These are phyloP conservation scores for Rubus parviflorus DNA, from an alignment of 306 rosid genomes.

Conservation along the genomic window DNA sequence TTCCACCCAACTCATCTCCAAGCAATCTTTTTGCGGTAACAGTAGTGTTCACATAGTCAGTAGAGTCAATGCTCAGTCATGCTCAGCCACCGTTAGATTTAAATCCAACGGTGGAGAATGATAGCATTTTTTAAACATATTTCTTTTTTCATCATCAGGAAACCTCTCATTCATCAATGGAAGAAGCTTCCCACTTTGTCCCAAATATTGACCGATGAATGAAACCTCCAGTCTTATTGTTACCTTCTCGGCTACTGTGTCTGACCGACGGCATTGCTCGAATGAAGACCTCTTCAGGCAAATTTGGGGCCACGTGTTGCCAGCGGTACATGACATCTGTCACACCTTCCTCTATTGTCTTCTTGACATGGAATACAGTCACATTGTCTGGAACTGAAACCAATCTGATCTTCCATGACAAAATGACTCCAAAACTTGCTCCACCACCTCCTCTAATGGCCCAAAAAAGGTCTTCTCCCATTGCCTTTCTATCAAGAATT, in stretches of 20 bases:
- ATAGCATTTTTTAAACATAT: too few relatives aligned
- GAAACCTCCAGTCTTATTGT: neutral
- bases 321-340: conserved; percentile 5
- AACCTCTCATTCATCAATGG: neutral
- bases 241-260: neutral
- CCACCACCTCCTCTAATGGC: conserved; percentile 46
- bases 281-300: conserved; percentile 27
- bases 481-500: conserved; percentile 28
- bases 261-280: neutral
- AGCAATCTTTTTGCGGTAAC: conserved; percentile 3
- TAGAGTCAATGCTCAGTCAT: too few relatives aligned
- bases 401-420: conserved; percentile 33
- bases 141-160: too few relatives aligned
- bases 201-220: conserved; percentile 11
- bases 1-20: conserved; percentile 16
- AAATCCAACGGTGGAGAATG: too few relatives aligned
- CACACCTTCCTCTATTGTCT: conserved; percentile 23
- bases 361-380: conserved; percentile 13
- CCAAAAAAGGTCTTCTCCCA: conserved; percentile 53
- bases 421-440: conserved; percentile 38
- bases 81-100: too few relatives aligned
- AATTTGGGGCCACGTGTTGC: conserved; percentile 22
- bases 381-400: conserved; percentile 28
- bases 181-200: neutral
- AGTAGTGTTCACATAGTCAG: too few relatives aligned